Percentiles rank a stretch among this genome's conserved stretches.
These are phyloP conservation scores for Chaetothyriales sp. DNA, from an alignment of 2,329 filamentous ascomycete genomes.

Conservation along the genomic window DNA sequence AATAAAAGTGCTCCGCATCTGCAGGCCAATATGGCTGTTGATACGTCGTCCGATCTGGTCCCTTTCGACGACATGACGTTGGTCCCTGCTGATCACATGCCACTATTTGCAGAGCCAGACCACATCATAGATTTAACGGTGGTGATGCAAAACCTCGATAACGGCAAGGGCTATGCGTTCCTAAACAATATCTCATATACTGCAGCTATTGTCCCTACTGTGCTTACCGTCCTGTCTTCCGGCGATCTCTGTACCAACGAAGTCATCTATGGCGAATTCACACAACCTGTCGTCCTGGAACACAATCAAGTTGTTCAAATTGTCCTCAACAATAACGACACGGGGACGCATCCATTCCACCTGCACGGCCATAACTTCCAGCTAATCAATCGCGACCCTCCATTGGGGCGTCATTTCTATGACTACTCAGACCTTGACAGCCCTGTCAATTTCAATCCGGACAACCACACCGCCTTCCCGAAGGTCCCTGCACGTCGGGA, in stretches of 20 bases:
- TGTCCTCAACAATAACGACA: slow-evolving; percentile 31
- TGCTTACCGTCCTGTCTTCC: slow-evolving; percentile 20
- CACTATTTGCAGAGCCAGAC: slow-evolving; percentile 45
- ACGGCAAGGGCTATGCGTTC: slow-evolving; percentile 49
- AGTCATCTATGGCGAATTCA: slow-evolving; percentile 51
- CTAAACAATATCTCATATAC: slow-evolving; percentile 21
- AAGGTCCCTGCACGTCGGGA: slow-evolving; percentile 52
- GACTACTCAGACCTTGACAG: slow-evolving; percentile 29
- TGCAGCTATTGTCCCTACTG: slow-evolving; percentile 17
- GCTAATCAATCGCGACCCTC: slow-evolving; percentile 44
- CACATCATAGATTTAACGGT: slow-evolving; percentile 50
- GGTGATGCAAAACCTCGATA: slow-evolving; percentile 50
- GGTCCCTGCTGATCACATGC: slow-evolving; percentile 52
- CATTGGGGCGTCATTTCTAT: slow-evolving; percentile 45
- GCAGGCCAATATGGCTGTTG: slow-evolving; percentile 19
- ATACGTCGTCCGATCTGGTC: slow-evolving; percentile 37
- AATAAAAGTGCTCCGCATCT: slow-evolving; percentile 35
- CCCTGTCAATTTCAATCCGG: slow-evolving; percentile 17
- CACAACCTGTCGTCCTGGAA: slow-evolving; percentile 36
- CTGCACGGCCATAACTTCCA: slow-evolving; percentile 53
- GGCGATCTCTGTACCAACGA: slow-evolving; percentile 38
- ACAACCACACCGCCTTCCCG: slow-evolving; percentile 28
- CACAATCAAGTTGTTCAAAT: slow-evolving; percentile 31
- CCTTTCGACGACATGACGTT: slow-evolving; percentile 62
- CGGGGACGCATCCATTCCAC: slow-evolving; percentile 34